Conservation (phyloP, 805 yeast species). For the Teunomyces kruisii region DNA sequence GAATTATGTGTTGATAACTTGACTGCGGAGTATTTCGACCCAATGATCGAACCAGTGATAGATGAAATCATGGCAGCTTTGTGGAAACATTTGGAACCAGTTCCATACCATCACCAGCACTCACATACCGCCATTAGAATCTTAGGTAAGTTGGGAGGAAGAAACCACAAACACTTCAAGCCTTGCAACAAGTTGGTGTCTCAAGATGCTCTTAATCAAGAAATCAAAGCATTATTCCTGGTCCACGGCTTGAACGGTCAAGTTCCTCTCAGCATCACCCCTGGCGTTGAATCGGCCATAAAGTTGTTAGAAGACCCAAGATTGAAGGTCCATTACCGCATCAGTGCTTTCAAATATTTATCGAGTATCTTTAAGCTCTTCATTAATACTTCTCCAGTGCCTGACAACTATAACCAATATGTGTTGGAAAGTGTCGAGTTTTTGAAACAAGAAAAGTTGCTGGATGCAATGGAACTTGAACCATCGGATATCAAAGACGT, state of each 20-base stretch:
- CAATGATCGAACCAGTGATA: conserved; percentile 93
- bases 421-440: conserved; percentile 51
- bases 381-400: conserved; percentile 54
- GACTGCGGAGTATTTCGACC: conserved; percentile 95
- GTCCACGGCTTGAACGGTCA: conserved; percentile 63
- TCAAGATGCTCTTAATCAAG: conserved; percentile 59
- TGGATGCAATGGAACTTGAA: conserved; percentile 31
- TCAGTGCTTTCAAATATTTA: conserved; percentile 75
- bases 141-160: conserved; percentile 93
- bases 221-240: conserved; percentile 63
- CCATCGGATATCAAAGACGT: conserved; percentile 47
- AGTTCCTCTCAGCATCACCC: conserved; percentile 75
- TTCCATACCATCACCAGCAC: conserved; percentile 93
- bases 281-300: conserved; percentile 80
- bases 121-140: conserved; percentile 93
- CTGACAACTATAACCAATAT: conserved; percentile 41
- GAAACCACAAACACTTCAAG: conserved; percentile 82
- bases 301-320: conserved; percentile 69
- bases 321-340: conserved; percentile 62
- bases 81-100: conserved; percentile 87
- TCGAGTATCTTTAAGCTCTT: conserved; percentile 65
- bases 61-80: conserved; percentile 92
- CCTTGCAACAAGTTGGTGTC: conserved; percentile 68
- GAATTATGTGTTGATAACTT: conserved; percentile 95
- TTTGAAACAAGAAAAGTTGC: conserved; percentile 40